A percentile compares a stretch with the other conserved stretches of the same genome.
Evolutionary conservation across 805 yeast species (phyloP).

Genomic region (Kluyveromyces wickerhamii): DNA sequence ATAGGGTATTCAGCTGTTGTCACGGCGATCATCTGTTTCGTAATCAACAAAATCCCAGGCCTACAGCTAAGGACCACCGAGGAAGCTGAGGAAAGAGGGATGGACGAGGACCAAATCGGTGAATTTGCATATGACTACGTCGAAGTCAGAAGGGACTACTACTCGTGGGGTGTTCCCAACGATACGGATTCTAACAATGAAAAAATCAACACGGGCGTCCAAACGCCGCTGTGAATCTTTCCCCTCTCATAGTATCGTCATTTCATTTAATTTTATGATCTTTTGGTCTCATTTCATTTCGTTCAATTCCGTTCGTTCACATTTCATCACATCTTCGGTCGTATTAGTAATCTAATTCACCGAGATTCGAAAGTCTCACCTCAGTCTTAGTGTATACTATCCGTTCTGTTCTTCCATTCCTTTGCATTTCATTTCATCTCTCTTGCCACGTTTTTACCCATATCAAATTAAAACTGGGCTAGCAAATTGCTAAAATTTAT

Average conservation of each 20-base stretch:
- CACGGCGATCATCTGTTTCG: constrained; percentile 68
- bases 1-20: constrained; percentile 68
- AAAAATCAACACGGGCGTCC: neutral
- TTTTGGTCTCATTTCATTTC: neutral
- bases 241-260: too few relatives aligned
- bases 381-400: too few relatives aligned
- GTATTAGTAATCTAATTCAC: too few relatives aligned
- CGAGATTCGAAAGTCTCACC: too few relatives aligned
- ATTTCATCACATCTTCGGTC: too few relatives aligned
- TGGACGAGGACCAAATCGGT: constrained; percentile 96
- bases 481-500: too few relatives aligned
- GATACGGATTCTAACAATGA: constrained; percentile 11
- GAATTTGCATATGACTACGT: constrained; percentile 98
- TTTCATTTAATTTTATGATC: too few relatives aligned
- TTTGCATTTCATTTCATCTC: too few relatives aligned
- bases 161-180: constrained; percentile 36
- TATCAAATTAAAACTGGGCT: too few relatives aligned
- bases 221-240: constrained; percentile 1
- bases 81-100: constrained; percentile 79
- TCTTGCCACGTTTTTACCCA: too few relatives aligned
- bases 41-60: constrained; percentile 72
- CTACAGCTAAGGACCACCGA: constrained; percentile 72
- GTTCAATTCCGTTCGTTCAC: too few relatives aligned
- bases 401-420: too few relatives aligned
- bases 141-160: constrained; percentile 89